Percentiles rank a stretch among this genome's conserved stretches.
These are phyloP conservation scores for Calocybe indica DNA, from an alignment of 768 basidiomycete genomes.

Conservation along the genomic window DNA sequence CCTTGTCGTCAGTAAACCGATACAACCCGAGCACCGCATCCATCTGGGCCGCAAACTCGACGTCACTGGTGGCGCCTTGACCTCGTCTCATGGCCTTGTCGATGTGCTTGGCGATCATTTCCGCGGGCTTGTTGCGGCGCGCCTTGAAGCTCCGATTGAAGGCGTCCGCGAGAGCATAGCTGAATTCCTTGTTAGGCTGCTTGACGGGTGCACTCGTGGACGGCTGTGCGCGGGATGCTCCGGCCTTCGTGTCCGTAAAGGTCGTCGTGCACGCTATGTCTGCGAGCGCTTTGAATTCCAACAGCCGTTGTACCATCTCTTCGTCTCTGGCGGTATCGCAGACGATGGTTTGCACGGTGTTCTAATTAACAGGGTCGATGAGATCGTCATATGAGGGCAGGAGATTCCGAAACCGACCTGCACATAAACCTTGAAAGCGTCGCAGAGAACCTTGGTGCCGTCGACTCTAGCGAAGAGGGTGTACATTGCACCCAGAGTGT, in stretches of 20 bases:
- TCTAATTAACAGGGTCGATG: slow-evolving; percentile 26
- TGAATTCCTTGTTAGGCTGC: slow-evolving; percentile 47
- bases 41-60: slow-evolving; percentile 55
- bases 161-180: slow-evolving; percentile 64
- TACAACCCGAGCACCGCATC: slow-evolving; percentile 71
- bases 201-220: slow-evolving; percentile 27
- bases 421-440: slow-evolving; percentile 57
- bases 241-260: slow-evolving; percentile 40
- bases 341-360: slow-evolving; percentile 57
- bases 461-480: slow-evolving; percentile 53
- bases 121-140: slow-evolving; percentile 78
- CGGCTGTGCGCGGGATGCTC: slow-evolving; percentile 9
- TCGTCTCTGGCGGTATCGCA: slow-evolving; percentile 59
- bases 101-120: slow-evolving; percentile 89
- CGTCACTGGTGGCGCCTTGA: slow-evolving; percentile 62
- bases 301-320: slow-evolving; percentile 69
- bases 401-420: slow-evolving; percentile 32
- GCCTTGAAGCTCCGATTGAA: slow-evolving; percentile 72
- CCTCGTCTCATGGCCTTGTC: slow-evolving; percentile 86
- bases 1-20: slow-evolving; percentile 86
- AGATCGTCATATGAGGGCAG: background rate
- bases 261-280: slow-evolving; percentile 43
- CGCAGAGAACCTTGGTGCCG: slow-evolving; percentile 45
- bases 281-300: slow-evolving; percentile 58
- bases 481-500: slow-evolving; percentile 49